These are phyloP conservation scores for Globisporangium lucens DNA, from an alignment of 352 stramenopile species.

Conservation along the genomic window DNA sequence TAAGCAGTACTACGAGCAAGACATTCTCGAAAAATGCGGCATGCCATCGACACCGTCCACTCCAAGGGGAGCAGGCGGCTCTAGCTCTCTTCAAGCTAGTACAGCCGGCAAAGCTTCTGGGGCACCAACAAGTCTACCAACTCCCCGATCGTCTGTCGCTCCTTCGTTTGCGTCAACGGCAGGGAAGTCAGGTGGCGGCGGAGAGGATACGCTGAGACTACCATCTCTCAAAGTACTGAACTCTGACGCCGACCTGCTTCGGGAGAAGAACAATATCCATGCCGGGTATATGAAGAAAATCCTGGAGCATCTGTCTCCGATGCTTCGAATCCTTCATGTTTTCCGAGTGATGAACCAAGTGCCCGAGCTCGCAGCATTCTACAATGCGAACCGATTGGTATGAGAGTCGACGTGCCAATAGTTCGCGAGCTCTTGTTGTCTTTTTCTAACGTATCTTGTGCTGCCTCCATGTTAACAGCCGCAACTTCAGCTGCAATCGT, in stretches of 20 bases:
- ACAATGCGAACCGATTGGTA: slow-evolving; percentile 79
- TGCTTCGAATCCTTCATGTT: slow-evolving; percentile 72
- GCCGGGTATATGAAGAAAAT: slow-evolving; percentile 67
- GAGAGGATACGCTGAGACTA: slow-evolving; percentile 41
- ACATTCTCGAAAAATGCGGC: slow-evolving; percentile 72
- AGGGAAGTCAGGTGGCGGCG: neutral
- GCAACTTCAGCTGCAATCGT: slow-evolving; percentile 71
- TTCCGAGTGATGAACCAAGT: slow-evolving; percentile 76
- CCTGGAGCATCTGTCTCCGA: slow-evolving; percentile 55
- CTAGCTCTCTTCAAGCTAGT: neutral
- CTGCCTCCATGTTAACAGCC: slow-evolving; percentile 28
- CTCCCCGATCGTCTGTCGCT: slow-evolving; percentile 26
- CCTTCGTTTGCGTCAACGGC: slow-evolving; percentile 17
- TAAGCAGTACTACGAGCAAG: slow-evolving; percentile 72
- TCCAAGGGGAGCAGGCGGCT: slow-evolving; percentile 4
- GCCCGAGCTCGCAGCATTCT: slow-evolving; percentile 65
- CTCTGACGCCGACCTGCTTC: slow-evolving; percentile 54
- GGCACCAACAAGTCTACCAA: neutral
- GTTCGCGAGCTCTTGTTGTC: neutral
- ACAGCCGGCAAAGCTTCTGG: neutral
- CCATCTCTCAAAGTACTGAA: slow-evolving; percentile 73
- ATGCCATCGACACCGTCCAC: slow-evolving; percentile 21
- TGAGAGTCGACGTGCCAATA: neutral
- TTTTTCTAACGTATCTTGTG: neutral
- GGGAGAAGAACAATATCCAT: slow-evolving; percentile 62